Conservation (phyloP, 73 alveolate species). For the Paramecium sonneborni region DNA sequence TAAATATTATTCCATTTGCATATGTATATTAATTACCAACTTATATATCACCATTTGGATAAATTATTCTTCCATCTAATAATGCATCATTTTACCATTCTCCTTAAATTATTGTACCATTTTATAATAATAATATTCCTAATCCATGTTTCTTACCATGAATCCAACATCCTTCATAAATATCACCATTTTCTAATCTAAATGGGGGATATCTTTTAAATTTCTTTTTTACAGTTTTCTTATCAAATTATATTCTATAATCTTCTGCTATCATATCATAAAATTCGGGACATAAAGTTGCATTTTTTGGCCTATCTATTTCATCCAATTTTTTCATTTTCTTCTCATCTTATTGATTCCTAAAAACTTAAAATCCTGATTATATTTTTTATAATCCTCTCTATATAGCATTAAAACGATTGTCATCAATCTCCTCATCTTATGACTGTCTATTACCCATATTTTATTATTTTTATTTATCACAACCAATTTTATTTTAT, state of each 20-base stretch:
- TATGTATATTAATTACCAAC: slow-evolving; percentile 18
- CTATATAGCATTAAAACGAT: not conserved
- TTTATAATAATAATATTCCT: slow-evolving; percentile 2
- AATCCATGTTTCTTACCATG: slow-evolving; percentile 52
- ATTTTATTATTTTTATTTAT: not conserved
- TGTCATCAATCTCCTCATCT: not conserved
- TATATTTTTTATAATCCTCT: not conserved
- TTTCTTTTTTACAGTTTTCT: slow-evolving; percentile 35
- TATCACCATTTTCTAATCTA: slow-evolving; percentile 49
- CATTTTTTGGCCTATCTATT: slow-evolving; percentile 40
- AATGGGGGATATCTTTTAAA: slow-evolving; percentile 47
- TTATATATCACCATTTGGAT: slow-evolving; percentile 42
- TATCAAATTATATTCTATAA: not conserved
- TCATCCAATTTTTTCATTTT: not conserved
- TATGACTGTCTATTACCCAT: not conserved
- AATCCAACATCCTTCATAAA: slow-evolving; percentile 61
- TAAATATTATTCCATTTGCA: slow-evolving; percentile 13
- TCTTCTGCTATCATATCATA: not conserved
- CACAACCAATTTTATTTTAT: not conserved
- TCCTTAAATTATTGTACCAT: slow-evolving; percentile 38
- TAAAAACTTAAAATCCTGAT: slow-evolving; percentile 19
- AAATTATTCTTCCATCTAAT: slow-evolving; percentile 20
- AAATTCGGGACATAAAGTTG: slow-evolving; percentile 38
- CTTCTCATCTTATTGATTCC: slow-evolving; percentile 1
- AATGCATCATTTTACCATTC: not conserved